These are phyloP conservation scores for Aschersonia sp. DNA, from an alignment of 2,329 filamentous ascomycete genomes.

Conservation along the genomic window DNA sequence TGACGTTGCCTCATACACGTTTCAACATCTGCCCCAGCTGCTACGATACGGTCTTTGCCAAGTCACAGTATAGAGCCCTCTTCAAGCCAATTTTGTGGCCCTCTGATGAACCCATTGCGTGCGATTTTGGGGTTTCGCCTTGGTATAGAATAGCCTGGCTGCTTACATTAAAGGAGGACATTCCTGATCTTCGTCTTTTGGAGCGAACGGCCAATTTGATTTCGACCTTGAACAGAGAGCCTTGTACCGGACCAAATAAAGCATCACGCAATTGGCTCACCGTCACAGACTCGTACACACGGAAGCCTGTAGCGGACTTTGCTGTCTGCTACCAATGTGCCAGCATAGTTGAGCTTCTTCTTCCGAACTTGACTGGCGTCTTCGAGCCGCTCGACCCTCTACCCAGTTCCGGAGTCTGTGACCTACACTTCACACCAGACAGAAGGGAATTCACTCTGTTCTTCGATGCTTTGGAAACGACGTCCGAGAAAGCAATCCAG, in stretches of 20 bases:
- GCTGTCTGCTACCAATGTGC: constrained; percentile 62
- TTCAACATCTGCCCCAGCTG: constrained; percentile 78
- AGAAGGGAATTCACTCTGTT: constrained; percentile 41
- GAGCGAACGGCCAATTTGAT: constrained; percentile 49
- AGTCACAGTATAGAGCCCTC: constrained; percentile 50
- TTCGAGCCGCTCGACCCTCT: constrained; percentile 41
- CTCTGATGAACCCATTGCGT: constrained; percentile 44
- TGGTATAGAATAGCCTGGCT: constrained; percentile 82
- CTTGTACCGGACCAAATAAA: constrained; percentile 42
- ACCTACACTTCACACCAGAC: constrained; percentile 44
- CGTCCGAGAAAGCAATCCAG: constrained; percentile 34
- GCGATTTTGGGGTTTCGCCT: constrained; percentile 61
- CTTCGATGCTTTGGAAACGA: constrained; percentile 44
- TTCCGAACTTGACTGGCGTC: constrained; percentile 55
- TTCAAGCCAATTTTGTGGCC: constrained; percentile 47
- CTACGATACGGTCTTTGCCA: constrained; percentile 53
- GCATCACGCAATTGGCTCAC: constrained; percentile 58
- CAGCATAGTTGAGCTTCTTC: constrained; percentile 53
- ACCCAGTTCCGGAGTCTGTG: constrained; percentile 44
- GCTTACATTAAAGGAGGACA: constrained; percentile 56
- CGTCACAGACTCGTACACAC: constrained; percentile 51
- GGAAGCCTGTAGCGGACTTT: constrained; percentile 53
- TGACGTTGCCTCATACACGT: constrained; percentile 55
- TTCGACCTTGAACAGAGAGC: constrained; percentile 31
- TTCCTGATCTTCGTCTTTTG: constrained; percentile 52